Conservation (phyloP, 805 yeast genomes). For the Metschnikowia lochheadii region DNA sequence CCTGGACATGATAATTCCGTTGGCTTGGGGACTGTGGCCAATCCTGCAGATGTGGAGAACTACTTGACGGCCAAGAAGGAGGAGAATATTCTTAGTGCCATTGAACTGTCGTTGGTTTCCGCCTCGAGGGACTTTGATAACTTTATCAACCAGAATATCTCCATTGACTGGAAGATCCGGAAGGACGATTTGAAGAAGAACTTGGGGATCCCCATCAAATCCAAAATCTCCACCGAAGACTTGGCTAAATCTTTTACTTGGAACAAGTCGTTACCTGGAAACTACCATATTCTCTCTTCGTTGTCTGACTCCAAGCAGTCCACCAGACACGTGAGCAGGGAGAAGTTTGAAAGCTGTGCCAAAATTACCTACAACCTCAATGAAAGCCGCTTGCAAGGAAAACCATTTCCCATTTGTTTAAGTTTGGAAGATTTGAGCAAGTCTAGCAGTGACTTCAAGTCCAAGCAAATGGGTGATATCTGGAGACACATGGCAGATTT, state of each 20-base stretch:
- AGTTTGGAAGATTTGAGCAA: constrained; percentile 60
- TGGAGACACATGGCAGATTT: constrained; percentile 63
- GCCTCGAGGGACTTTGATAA: constrained; percentile 82
- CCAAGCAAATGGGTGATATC: constrained; percentile 68
- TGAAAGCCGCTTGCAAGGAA: constrained; percentile 54
- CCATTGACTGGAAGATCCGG: constrained; percentile 80
- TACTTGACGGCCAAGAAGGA: constrained; percentile 70
- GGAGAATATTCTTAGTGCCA: constrained; percentile 75
- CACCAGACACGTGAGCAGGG: constrained; percentile 37
- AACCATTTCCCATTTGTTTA: constrained; percentile 52
- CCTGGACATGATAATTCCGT: background rate
- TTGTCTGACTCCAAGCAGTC: constrained; percentile 19
- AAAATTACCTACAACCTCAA: constrained; percentile 66
- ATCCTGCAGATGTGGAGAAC: constrained; percentile 42
- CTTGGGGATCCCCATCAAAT: constrained; percentile 44
- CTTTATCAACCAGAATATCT: constrained; percentile 66
- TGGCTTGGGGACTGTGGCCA: background rate
- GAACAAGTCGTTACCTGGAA: constrained; percentile 33
- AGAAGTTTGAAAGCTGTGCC: constrained; percentile 72
- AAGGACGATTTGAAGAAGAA: constrained; percentile 70
- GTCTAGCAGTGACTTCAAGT: constrained; percentile 54
- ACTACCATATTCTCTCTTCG: constrained; percentile 32
- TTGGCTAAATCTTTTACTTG: constrained; percentile 28
- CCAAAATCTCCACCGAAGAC: constrained; percentile 14
- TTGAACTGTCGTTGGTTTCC: constrained; percentile 68